Percentiles rank a stretch among this genome's conserved stretches.
phyloP scores from a whole-genome alignment of 108 stramenopile genomes.

The Bacterosira constricta region DNA sequence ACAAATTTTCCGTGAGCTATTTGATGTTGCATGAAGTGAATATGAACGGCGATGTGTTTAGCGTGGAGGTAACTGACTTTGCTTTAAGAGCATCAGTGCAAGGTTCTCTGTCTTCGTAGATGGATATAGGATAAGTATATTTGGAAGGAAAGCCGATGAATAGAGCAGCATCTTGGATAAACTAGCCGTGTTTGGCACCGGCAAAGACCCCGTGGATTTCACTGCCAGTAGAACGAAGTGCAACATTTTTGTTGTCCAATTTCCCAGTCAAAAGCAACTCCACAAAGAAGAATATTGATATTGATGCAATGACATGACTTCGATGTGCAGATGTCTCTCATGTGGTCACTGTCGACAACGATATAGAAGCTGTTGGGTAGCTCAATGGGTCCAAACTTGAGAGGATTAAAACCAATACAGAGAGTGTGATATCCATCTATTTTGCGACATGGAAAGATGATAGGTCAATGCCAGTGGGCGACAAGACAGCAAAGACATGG shows the following conservation, averaged over 20 bases:
- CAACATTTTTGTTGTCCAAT: conserved; percentile 5
- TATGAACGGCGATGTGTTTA: not conserved
- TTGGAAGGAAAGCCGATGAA: not conserved
- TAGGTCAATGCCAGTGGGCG: no score
- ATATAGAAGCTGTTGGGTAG: no score
- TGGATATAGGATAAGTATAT: not conserved
- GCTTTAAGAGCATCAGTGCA: not conserved
- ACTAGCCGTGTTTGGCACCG: not conserved
- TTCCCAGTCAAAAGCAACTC: conserved; percentile 5
- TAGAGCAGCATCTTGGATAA: not conserved
- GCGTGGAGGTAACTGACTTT: no score
- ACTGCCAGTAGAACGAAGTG: not conserved
- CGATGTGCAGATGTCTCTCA: no score
- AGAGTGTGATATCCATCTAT: no score
- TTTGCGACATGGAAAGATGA: no score
- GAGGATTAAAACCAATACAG: no score
- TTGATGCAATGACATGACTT: no score
- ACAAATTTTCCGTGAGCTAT: not conserved
- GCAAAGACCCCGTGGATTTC: not conserved
- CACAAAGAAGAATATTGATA: no score
- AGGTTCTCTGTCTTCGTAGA: not conserved
- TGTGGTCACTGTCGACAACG: no score
- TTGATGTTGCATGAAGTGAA: not conserved
- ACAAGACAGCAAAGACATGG: no score
- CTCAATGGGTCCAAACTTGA: no score